Conservation (phyloP, 371 early-diverging fungal genomes). For the Mortierella sp. region DNA sequence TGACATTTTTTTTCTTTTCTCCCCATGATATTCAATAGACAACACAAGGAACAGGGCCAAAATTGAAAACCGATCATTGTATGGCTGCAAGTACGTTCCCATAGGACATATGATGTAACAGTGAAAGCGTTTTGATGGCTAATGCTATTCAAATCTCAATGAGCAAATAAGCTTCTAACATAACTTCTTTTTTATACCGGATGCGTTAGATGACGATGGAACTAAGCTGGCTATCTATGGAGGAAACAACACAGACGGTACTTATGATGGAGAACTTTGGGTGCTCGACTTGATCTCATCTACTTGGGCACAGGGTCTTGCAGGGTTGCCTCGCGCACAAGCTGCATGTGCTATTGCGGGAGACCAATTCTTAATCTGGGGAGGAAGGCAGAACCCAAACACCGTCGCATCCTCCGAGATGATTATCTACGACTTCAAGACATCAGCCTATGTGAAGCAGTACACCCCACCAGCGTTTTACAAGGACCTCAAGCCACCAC, state of each 20-base stretch:
- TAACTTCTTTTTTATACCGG: background rate
- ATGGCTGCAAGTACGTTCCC: background rate
- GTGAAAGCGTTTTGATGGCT: background rate
- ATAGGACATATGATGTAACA: no score
- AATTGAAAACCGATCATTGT: background rate
- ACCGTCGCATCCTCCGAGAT: background rate
- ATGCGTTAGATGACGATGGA: background rate
- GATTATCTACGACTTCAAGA: background rate
- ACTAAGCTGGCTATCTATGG: background rate
- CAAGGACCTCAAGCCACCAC: background rate
- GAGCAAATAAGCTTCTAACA: background rate
- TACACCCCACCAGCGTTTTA: background rate
- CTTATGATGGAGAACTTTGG: background rate
- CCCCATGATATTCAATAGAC: background rate
- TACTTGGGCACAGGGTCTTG: background rate
- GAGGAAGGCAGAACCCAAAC: background rate
- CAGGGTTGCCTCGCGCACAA: background rate
- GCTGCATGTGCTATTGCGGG: background rate
- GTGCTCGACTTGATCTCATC: background rate
- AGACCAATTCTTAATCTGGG: background rate
- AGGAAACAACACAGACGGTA: background rate
- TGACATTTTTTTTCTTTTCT: background rate
- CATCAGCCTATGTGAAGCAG: background rate
- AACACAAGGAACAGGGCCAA: background rate
- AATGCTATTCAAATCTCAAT: no score